Percentiles rank a stretch among this genome's conserved stretches.
Conservation (phyloP, 352 stramenopile genomes). For the Pythium scleroteichum region DNA sequence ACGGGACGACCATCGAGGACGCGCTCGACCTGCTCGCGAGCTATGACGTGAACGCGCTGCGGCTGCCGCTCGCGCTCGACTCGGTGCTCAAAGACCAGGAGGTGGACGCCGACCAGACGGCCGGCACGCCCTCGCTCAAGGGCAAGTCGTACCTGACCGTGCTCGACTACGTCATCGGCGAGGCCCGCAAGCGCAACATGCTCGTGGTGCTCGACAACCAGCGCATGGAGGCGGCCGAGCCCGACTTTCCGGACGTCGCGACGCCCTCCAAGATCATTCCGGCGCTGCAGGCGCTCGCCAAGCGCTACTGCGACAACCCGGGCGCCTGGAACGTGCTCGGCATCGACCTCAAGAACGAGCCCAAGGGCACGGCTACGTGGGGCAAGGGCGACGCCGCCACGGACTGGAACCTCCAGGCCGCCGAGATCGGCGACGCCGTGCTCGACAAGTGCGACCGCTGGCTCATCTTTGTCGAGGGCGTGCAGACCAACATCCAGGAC, state of each 20-base stretch:
- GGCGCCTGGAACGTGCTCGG: slow-evolving; percentile 73
- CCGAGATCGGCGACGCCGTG: slow-evolving; percentile 70
- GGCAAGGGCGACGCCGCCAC: slow-evolving; percentile 52
- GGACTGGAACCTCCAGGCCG: slow-evolving; percentile 66
- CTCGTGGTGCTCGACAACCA: slow-evolving; percentile 75
- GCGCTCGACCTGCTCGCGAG: slow-evolving; percentile 48
- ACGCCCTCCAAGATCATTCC: slow-evolving; percentile 55
- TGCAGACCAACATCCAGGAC: slow-evolving; percentile 70
- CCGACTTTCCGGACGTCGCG: slow-evolving; percentile 61
- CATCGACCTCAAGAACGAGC: slow-evolving; percentile 82
- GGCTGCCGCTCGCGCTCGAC: slow-evolving; percentile 69
- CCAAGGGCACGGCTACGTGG: slow-evolving; percentile 68
- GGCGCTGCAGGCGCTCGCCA: slow-evolving; percentile 52
- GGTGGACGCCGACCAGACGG: slow-evolving; percentile 50
- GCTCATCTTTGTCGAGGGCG: slow-evolving; percentile 74
- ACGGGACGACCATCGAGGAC: slow-evolving; percentile 49
- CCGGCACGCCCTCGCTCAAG: slow-evolving; percentile 35
- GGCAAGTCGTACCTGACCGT: slow-evolving; percentile 65
- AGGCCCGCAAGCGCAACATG: slow-evolving; percentile 63
- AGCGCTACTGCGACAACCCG: slow-evolving; percentile 61
- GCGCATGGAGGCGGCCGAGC: slow-evolving; percentile 51
- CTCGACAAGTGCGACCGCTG: slow-evolving; percentile 58
- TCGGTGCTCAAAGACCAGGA: slow-evolving; percentile 48
- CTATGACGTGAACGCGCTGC: slow-evolving; percentile 60
- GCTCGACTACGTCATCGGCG: slow-evolving; percentile 55